phyloP scores from a whole-genome alignment of 2,329 filamentous ascomycete species.

The Cryphonectria japonica region DNA sequence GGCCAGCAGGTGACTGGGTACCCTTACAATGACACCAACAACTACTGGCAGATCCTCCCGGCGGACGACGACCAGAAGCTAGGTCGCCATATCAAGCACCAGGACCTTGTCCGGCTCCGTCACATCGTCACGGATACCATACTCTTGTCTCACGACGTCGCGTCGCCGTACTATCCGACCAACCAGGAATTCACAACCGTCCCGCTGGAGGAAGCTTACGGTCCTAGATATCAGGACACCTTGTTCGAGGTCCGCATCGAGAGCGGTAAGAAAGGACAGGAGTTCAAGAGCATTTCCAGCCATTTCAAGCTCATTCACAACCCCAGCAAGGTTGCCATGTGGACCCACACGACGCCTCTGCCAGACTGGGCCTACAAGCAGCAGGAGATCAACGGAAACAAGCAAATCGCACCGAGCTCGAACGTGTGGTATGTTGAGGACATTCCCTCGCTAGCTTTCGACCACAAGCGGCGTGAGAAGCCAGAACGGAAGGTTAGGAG shows the following conservation, averaged over 20 bases:
- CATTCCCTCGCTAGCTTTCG: slow-evolving; percentile 75
- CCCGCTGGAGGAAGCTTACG: slow-evolving; percentile 70
- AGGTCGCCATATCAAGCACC: slow-evolving; percentile 74
- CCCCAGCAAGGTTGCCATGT: slow-evolving; percentile 97
- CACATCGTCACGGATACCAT: slow-evolving; percentile 85
- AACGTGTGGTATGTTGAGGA: slow-evolving; percentile 96
- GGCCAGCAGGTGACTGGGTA: slow-evolving; percentile 98
- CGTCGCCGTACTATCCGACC: slow-evolving; percentile 92
- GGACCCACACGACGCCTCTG: slow-evolving; percentile 94
- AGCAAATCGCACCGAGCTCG: slow-evolving; percentile 85
- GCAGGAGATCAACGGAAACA: slow-evolving; percentile 99
- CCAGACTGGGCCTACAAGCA: slow-evolving; percentile 98
- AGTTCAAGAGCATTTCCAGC: slow-evolving; percentile 87
- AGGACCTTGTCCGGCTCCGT: slow-evolving; percentile 83
- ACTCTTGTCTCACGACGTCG: slow-evolving; percentile 93
- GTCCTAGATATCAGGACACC: slow-evolving; percentile 80
- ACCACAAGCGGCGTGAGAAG: slow-evolving; percentile 74
- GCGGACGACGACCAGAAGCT: slow-evolving; percentile 59
- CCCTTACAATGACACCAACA: slow-evolving; percentile 98
- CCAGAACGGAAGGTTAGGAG: slow-evolving; percentile 78
- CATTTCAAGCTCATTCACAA: slow-evolving; percentile 96
- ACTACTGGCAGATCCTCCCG: slow-evolving; percentile 94
- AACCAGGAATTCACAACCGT: slow-evolving; percentile 98
- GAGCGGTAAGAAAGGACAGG: slow-evolving; percentile 75
- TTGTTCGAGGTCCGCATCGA: slow-evolving; percentile 93